Conservation (phyloP, 768 basidiomycete genomes). For the Collybiopsis luxurians region DNA sequence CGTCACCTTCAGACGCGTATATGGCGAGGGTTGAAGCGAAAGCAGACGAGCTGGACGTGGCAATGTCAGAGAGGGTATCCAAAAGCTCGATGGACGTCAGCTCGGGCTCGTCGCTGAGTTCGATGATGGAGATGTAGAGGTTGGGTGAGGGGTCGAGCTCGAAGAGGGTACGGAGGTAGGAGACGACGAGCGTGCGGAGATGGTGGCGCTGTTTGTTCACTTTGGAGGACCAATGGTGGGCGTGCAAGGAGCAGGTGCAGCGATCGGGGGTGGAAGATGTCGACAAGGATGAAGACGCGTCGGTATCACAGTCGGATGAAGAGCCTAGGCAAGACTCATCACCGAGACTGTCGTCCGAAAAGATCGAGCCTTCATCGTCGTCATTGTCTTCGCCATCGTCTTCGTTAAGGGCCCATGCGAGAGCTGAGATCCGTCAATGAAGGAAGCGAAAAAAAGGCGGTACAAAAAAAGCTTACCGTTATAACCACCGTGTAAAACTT, state of each 20-base stretch:
- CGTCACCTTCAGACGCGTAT: slow-evolving; percentile 25
- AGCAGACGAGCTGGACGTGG: slow-evolving; percentile 30
- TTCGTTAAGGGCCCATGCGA: neutral
- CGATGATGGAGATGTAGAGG: slow-evolving; percentile 28
- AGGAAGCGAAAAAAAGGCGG: neutral
- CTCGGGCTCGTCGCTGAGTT: slow-evolving; percentile 19
- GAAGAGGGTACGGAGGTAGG: slow-evolving; percentile 32
- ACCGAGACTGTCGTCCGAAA: no score
- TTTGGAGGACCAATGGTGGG: slow-evolving; percentile 34
- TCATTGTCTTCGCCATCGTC: slow-evolving; percentile 1
- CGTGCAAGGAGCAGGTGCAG: slow-evolving; percentile 23
- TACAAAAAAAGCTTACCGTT: slow-evolving; percentile 27
- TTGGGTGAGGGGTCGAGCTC: slow-evolving; percentile 25
- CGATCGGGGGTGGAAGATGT: slow-evolving; percentile 16
- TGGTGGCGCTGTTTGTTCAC: slow-evolving; percentile 33
- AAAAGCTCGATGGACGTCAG: slow-evolving; percentile 17
- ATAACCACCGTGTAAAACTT: slow-evolving; percentile 52
- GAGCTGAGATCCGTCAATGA: neutral
- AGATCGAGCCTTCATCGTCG: slow-evolving; percentile 7
- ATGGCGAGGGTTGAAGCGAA: slow-evolving; percentile 39
- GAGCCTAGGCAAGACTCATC: slow-evolving; percentile 14
- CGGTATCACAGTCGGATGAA: no score
- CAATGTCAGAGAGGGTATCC: slow-evolving; percentile 23
- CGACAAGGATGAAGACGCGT: slow-evolving; percentile 11
- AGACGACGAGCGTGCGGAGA: slow-evolving; percentile 30